Base-by-base conservation (phyloP, 805 yeast genomes). In the Saturnispora serradocipensis region DNA sequence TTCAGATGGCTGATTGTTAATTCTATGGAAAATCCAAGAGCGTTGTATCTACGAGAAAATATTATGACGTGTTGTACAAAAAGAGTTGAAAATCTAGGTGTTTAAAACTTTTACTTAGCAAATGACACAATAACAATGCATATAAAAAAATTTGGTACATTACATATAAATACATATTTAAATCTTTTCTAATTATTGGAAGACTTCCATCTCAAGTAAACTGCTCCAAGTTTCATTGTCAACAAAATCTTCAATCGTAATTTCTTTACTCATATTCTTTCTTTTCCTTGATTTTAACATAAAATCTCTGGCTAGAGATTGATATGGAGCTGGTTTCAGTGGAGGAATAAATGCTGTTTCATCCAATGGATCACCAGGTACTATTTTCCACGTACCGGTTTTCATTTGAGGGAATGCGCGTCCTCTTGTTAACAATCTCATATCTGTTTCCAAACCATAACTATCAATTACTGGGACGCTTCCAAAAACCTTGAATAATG, bases 301-400 rank as follows among this genome's bases (percentile, higher is more conserved):
- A 60, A 89, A 88, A 66, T 93, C 99, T 52, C 99, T 73, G 1
- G 97, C 91, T 53, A 90, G 68, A 2, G 86, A 81, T 9, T 71
- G 70, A 0, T 73, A 67, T 5, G 84, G 82, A 1, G 93, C 96
- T 0, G 96, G 87, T 58, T 80, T 81, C 63, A 91, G 72, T 42
- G 82, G 75, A 5, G 89, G 88, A 39, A 88, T 74, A 46, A 67
- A 69, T 16, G 78, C 77, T 32, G 78, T 75, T 22, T 70, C 68
- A 63, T 91, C 96, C 59, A 91, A 61, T 8, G 97, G 98, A 68
- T 91, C 88, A 0, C 99, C 99, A 2, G 96, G 96, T 0, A 87
- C 95, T 3, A 72, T 66, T 20, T 77, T 75, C 96, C 97, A 93
- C 52, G 74, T 75, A 51, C 75, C 74, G 65, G 87, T 88, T 46